Base-by-base conservation (phyloP, 2,329 filamentous ascomycete genomes). In the Ascochyta viciae-villosae region DNA sequence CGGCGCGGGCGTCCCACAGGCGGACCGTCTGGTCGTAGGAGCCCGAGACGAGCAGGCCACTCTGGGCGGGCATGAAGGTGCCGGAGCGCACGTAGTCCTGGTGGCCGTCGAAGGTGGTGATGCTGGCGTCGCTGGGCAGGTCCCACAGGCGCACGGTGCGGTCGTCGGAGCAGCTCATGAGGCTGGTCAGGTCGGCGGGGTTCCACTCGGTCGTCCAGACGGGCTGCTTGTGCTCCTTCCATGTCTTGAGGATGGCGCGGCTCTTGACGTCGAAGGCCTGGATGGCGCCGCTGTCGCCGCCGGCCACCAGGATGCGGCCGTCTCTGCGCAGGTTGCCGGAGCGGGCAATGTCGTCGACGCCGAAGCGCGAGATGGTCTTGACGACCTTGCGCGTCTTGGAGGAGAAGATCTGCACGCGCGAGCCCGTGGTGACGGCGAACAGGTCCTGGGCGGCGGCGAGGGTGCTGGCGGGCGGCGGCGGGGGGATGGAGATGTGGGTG, bases 211-310 rank as follows among this genome's bases (percentile, higher is more conserved):
- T 94, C 23, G 89, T 87, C 89, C 94, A 97, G 23, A 96, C 91
- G 13, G 95, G 91, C 82, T 96, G 93, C 79, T 92, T 93, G 80
- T 98, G 94, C 66, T 93, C 87, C 62, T 89, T 87, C 94, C 95
- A 99, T 47, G 94, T 97, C 81, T 95, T 94, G 67, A 99, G 80
- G 64, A 99, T 96, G 3, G 92, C 92, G 61, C 95, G 85, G 54
- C 92, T 94, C 73, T 84, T 88, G 47, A 96, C 87, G 72, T 99
- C 95, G 72, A 98, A 99, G 12, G 97, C 92, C 77, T 99, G 96
- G 64, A 99, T 91, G 60, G 89, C 88, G 54, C 96, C 96, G 37
- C 87, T 89, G 73, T 97, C 94, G 66, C 97, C 94, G 68, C 94
- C 94, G 29, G 94, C 92, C 33, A 96, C 89, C 66, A 99, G 79